Conservation (phyloP, 495 filamentous ascomycete species). For the Tetracladium setigerum region DNA sequence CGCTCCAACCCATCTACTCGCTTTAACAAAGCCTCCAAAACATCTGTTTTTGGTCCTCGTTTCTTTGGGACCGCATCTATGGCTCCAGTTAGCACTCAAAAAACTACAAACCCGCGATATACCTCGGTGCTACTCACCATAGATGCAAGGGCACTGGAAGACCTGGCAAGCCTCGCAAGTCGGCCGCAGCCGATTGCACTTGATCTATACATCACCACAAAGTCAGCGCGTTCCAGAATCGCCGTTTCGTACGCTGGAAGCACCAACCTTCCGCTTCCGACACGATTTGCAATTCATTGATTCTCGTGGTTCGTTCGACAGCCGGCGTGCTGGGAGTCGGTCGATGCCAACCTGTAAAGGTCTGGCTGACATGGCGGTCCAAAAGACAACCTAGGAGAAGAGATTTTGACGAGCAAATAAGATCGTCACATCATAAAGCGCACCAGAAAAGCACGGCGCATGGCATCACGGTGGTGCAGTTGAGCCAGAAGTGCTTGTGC, state of each 20-base stretch:
- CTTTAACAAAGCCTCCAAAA: slow-evolving; percentile 75
- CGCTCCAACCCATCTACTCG: slow-evolving; percentile 79
- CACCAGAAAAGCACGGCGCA: slow-evolving; percentile 1
- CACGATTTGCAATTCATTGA: slow-evolving; percentile 94
- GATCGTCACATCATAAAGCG: slow-evolving; percentile 10
- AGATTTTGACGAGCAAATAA: slow-evolving; percentile 4
- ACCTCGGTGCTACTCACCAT: slow-evolving; percentile 47
- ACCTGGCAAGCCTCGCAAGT: slow-evolving; percentile 84
- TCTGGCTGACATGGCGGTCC: slow-evolving; percentile 27
- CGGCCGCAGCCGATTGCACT: slow-evolving; percentile 77
- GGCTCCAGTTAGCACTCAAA: neutral
- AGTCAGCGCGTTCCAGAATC: neutral
- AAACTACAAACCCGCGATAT: neutral
- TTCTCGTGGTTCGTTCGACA: slow-evolving; percentile 70
- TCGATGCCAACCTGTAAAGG: slow-evolving; percentile 75
- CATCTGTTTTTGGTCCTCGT: slow-evolving; percentile 80
- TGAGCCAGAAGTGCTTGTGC: no score
- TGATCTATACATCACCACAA: slow-evolving; percentile 46
- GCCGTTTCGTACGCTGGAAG: neutral
- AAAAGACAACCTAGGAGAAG: neutral
- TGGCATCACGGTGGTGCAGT: slow-evolving; percentile 1
- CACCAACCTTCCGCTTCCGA: slow-evolving; percentile 71
- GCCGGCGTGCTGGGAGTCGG: slow-evolving; percentile 60
- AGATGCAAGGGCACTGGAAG: slow-evolving; percentile 82
- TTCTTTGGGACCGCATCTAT: slow-evolving; percentile 84